Percentiles rank a stretch among this genome's conserved stretches.
Conservation (phyloP, 2,329 filamentous ascomycete genomes). For the Gnomoniopsis smithogilvyi region DNA sequence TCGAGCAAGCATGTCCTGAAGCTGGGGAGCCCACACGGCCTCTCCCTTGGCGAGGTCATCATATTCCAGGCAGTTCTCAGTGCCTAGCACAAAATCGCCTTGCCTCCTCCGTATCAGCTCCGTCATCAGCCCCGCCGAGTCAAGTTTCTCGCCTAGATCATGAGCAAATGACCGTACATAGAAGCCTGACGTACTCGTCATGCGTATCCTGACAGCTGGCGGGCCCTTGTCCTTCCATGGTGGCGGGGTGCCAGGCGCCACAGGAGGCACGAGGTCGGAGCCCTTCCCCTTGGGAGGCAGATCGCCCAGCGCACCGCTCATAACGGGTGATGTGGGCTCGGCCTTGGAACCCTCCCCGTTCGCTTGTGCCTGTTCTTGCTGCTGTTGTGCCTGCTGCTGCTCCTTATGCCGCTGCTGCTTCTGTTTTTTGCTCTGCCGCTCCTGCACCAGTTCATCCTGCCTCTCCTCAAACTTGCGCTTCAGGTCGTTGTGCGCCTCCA, state of each 20-base stretch:
- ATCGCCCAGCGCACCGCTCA: conserved; percentile 56
- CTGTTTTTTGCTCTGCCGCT: conserved; percentile 39
- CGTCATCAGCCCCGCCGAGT: conserved; percentile 82
- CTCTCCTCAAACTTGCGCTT: conserved; percentile 58
- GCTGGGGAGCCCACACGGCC: conserved; percentile 75
- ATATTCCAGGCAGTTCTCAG: conserved; percentile 73
- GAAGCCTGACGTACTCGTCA: conserved; percentile 94
- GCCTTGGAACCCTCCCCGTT: conserved; percentile 17
- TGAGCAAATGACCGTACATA: conserved; percentile 94
- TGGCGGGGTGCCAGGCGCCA: conserved; percentile 44
- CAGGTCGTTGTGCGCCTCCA: conserved; percentile 53
- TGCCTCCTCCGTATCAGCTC: conserved; percentile 78
- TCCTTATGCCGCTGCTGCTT: conserved; percentile 28
- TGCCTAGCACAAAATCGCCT: conserved; percentile 71
- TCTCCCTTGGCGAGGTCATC: conserved; percentile 73
- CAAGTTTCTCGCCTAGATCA: conserved; percentile 80
- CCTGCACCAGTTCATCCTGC: conserved; percentile 54
- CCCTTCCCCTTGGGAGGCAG: conserved; percentile 44
- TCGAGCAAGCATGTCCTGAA: conserved; percentile 51
- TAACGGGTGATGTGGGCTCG: conserved; percentile 37
- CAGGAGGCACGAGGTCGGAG: conserved; percentile 51
- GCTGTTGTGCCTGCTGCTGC: conserved; percentile 21
- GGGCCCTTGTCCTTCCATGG: conserved; percentile 62
- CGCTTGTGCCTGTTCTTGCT: conserved; percentile 7
- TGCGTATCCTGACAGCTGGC: conserved; percentile 76